Evolutionary conservation across 768 basidiomycete genomes (phyloP).

Genomic region (Tephrocybe sp.): DNA sequence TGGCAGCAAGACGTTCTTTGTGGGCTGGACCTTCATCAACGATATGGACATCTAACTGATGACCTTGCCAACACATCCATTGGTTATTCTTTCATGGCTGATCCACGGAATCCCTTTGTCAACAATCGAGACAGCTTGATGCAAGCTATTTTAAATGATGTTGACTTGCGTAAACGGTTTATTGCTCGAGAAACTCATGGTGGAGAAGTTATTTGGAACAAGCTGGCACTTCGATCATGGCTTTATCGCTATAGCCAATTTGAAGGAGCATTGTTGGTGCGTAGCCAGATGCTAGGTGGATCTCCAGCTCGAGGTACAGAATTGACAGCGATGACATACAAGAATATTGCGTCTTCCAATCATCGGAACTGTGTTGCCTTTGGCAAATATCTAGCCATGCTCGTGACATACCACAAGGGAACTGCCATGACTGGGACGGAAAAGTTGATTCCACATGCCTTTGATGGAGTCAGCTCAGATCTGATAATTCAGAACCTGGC

Average conservation of each 20-base stretch:
- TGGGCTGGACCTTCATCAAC: neutral
- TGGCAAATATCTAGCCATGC: conserved; percentile 14
- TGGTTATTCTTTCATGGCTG: conserved; percentile 22
- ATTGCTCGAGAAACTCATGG: too few relatives aligned
- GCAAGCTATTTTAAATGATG: neutral
- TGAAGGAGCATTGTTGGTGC: conserved; percentile 4
- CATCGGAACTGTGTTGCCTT: conserved; percentile 17
- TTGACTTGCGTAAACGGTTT: neutral
- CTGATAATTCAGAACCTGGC: conserved; percentile 26
- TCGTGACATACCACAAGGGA: conserved; percentile 20
- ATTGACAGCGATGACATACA: conserved; percentile 6
- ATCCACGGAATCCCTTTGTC: conserved; percentile 11
- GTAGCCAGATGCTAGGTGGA: conserved; percentile 12
- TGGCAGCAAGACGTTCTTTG: conserved; percentile 21
- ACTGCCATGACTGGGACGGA: conserved; percentile 14
- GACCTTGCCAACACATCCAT: conserved; percentile 9
- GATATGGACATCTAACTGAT: conserved; percentile 19
- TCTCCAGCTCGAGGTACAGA: conserved; percentile 17
- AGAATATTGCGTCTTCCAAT: conserved; percentile 6
- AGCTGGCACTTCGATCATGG: conserved; percentile 2
- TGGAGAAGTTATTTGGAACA: neutral
- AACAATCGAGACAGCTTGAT: neutral
- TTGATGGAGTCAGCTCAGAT: conserved; percentile 23
- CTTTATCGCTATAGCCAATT: conserved; percentile 6
- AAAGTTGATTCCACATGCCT: conserved; percentile 26